Conservation (phyloP, 1,284 basidiomycete genomes). For the Puccinia polysora region DNA sequence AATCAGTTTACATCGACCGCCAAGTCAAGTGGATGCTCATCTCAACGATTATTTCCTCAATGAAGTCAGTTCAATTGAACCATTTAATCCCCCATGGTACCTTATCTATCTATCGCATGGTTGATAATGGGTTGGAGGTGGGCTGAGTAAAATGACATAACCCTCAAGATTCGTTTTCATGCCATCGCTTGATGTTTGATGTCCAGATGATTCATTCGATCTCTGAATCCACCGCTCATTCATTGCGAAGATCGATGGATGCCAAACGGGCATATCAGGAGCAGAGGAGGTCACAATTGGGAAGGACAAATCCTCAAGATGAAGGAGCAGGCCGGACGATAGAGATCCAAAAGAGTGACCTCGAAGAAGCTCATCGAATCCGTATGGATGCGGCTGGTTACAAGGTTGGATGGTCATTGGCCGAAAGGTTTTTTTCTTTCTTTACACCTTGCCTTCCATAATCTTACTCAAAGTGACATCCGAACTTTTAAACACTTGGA, state of each 20-base stretch:
- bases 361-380: conserved; percentile 26
- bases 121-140: not conserved
- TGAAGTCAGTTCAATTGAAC: conserved; percentile 14
- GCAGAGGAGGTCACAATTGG: conserved; percentile 3
- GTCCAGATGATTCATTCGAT: conserved; percentile 30
- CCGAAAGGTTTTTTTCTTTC: conserved; percentile 30
- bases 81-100: too few relatives aligned
- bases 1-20: conserved; percentile 11
- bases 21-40: conserved; percentile 35
- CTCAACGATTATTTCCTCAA: conserved; percentile 38
- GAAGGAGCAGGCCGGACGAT: not conserved
- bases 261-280: conserved; percentile 12
- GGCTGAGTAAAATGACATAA: conserved; percentile 29
- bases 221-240: conserved; percentile 29
- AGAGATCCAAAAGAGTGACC: not conserved
- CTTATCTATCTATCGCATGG: not conserved
- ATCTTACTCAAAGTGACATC: too few relatives aligned
- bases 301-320: not conserved
- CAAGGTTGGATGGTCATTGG: conserved; percentile 39
- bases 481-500: not conserved
- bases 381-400: conserved; percentile 39
- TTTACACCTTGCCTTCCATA: not conserved
- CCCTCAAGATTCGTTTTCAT: conserved; percentile 18
- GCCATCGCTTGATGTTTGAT: not conserved
- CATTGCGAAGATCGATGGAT: conserved; percentile 4